Evolutionary conservation across 495 filamentous ascomycete genomes (phyloP), one percentile per base, ranked within the genome.

Genomic region (Parathielavia appendiculata): DNA sequence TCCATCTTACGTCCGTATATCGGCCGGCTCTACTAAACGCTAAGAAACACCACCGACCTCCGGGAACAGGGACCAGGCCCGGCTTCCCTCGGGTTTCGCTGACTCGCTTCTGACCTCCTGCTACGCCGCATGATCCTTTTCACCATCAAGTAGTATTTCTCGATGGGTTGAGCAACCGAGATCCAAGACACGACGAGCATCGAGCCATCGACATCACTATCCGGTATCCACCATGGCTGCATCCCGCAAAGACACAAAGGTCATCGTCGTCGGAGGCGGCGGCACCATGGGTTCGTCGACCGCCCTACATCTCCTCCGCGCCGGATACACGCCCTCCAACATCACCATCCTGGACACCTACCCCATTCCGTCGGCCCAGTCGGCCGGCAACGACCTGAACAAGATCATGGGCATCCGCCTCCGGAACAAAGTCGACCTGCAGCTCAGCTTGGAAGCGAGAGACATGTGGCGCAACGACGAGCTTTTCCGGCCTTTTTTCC

Each of bases 321-420:
- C 43, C 19, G 43, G 43, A 45, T 45, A 45, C 43, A 45, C 43
- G 4, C 17, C 43, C 12, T 45, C 43, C 43, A 45, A 45, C 43
- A 45, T 45, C 19, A 45, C 43, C 6, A 17, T 45, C 19, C 43
- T 45, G n/a, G 43, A 45, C 43, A 45, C 43, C n/a, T 45, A 45
- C 19, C 43, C 43, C n/a, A 45, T 45, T 12, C 43, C 43, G 19
- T 45, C 43, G 43, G 3, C 43, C 4, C 43, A 45, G 16, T 45
- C 43, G 19, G 43, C 43, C 19, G 43, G 43, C 3, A 45, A 45
- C 12, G 43, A 45, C 43, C 43, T 45, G 43, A 45, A 45, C 43
- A 45, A 45, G 43, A 45, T 45, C 19, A 45, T 45, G 43, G 43
- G 43, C 43, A 45, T 45, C 43, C 43, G 43, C 43, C n/a, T 45